Percentiles rank a stretch among this genome's conserved stretches.
phyloP scores from a whole-genome alignment of 2,329 filamentous ascomycete genomes.

The Xenosphaeropsis pyriputrescens region DNA sequence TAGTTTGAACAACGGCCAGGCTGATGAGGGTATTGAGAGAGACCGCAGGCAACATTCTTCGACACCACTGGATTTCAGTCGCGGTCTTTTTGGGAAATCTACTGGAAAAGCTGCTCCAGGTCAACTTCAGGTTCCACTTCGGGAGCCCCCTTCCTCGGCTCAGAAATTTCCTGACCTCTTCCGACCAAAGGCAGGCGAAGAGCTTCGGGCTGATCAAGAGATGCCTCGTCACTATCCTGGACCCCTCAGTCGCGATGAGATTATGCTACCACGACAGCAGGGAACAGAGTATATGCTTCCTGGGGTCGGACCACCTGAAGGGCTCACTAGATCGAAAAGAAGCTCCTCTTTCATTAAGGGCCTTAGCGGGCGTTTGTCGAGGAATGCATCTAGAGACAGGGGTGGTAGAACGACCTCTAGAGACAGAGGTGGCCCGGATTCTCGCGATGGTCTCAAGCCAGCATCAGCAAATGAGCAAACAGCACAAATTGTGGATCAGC shows the following conservation, averaged over 20 bases:
- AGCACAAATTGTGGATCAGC: too few relatives aligned
- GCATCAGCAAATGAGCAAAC: too few relatives aligned
- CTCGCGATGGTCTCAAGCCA: not conserved
- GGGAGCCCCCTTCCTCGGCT: constrained; percentile 27
- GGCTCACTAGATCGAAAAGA: constrained; percentile 14
- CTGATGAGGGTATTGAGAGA: too few relatives aligned
- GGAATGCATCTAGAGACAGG: constrained; percentile 12
- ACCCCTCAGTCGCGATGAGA: constrained; percentile 13
- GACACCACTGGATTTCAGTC: too few relatives aligned
- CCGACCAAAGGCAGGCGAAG: constrained; percentile 10
- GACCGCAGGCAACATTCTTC: too few relatives aligned
- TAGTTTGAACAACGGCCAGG: too few relatives aligned
- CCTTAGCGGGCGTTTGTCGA: constrained; percentile 27
- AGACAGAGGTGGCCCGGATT: constrained; percentile 2
- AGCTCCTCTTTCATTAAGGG: constrained; percentile 36
- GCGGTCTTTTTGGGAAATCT: too few relatives aligned
- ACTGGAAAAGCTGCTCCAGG: too few relatives aligned
- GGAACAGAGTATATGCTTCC: constrained; percentile 23
- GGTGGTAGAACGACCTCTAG: constrained; percentile 8
- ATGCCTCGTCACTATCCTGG: constrained; percentile 13
- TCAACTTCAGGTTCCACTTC: too few relatives aligned
- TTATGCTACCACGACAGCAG: constrained; percentile 24
- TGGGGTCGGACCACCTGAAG: constrained; percentile 20
- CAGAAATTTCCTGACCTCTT: constrained; percentile 34
- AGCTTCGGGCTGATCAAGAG: constrained; percentile 9